Base-by-base conservation (phyloP, 352 stramenopile species). In the Hyaloperonospora brassicae region DNA sequence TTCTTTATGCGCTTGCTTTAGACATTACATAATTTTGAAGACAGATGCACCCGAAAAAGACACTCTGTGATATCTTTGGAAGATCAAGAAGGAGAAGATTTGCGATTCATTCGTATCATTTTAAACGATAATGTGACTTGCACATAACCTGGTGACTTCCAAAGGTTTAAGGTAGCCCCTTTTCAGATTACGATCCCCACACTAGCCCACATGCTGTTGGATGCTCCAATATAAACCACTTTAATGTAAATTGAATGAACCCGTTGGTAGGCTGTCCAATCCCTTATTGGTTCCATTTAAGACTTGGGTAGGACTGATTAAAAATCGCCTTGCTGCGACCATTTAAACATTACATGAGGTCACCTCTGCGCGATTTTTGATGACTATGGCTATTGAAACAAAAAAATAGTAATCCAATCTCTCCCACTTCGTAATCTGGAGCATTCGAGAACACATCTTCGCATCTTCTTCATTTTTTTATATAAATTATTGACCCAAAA, bases 161-260 rank as follows among this genome's bases (percentile, higher is more conserved):
- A 50, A 17, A 42, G 57, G 5, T 51, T 49, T 1, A 10, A 1
- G 0, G 50, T 8, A 42, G 24, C 6, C 50, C 53, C 41, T 54
- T 60, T 6, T 38, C 38, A 8, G 53, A 12, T 53, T 40, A 39
- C 46, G 54, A 35, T n/a, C 54, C 53, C 1, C 22, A 12, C 38
- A 60, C 13, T 54, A 11, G 17, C 53, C 36, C 5, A 54, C 27
- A 23, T 35, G 54, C 0, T n/a, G 14, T 23, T 54, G 45, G 6
- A 52, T 17, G 40, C 23, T 47, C 1, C 27, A n/a, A 11, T 47
- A 58, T 5, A 58, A 17, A 1, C 51, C 34, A 13, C 43, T 5
- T 24, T 23, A 51, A 17, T 60, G 53, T 2, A 60, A 60, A 17
- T 50, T 47, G 6, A 3, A 3, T 22, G 24, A 14, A 59, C 39